These are phyloP conservation scores for Rhodotorula paludigena DNA, from an alignment of 768 basidiomycete species.

Conservation along the genomic window DNA sequence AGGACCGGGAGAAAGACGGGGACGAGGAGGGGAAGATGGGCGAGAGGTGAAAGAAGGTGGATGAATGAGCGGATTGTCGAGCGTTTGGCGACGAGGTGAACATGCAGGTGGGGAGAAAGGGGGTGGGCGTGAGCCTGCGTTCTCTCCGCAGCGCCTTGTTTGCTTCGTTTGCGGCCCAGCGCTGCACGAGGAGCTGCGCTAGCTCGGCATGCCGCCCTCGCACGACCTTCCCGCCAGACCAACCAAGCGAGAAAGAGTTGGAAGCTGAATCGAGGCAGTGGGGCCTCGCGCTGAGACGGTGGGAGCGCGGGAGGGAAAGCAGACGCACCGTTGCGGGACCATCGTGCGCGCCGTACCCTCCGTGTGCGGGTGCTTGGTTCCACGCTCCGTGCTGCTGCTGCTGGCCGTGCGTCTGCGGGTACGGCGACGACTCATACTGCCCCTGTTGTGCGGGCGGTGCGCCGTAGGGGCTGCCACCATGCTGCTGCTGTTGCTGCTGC, in stretches of 20 bases:
- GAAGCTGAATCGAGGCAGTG: background rate
- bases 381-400: background rate
- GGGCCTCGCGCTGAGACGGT: background rate
- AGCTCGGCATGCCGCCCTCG: background rate
- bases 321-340: constrained; percentile 34
- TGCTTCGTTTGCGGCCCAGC: background rate
- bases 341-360: constrained; percentile 31
- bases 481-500: constrained; percentile 9
- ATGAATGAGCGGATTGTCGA: background rate
- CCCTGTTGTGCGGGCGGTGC: background rate
- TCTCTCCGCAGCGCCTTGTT: background rate
- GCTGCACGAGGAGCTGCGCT: background rate
- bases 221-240: too few species aligned
- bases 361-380: background rate
- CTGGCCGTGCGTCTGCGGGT: constrained; percentile 10
- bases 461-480: too few species aligned
- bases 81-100: background rate
- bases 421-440: background rate
- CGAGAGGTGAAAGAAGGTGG: background rate
- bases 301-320: background rate
- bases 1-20: background rate
- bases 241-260: background rate
- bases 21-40: background rate
- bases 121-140: background rate
- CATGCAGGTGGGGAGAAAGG: background rate